phyloP scores from a whole-genome alignment of 768 basidiomycete genomes.

The Leccinum disarticulatum region DNA sequence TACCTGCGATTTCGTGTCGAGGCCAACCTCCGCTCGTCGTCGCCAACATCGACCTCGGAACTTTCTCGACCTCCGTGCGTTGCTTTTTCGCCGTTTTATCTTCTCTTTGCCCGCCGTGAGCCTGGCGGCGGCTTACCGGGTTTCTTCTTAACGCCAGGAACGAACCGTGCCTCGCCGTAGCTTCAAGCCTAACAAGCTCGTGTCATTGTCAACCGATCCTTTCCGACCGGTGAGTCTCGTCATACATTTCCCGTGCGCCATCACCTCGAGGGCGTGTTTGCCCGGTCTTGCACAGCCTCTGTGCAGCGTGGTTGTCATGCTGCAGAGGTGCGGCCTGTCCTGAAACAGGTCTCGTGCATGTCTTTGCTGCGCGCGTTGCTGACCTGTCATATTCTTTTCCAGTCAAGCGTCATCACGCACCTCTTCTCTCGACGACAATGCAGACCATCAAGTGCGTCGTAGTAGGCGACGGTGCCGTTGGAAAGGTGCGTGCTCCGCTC shows the following conservation, averaged over 20 bases:
- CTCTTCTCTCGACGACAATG: constrained; percentile 46
- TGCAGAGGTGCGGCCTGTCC: constrained; percentile 16
- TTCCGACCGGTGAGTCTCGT: constrained; percentile 24
- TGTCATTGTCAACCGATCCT: constrained; percentile 18
- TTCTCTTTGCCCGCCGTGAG: neutral
- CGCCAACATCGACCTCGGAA: constrained; percentile 27
- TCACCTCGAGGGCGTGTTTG: constrained; percentile 11
- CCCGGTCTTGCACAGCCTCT: constrained; percentile 24
- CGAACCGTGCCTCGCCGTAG: constrained; percentile 25
- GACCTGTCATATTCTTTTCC: constrained; percentile 8
- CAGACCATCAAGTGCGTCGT: constrained; percentile 98
- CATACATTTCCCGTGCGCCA: neutral
- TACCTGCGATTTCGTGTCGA: constrained; percentile 27
- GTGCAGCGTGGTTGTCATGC: constrained; percentile 33
- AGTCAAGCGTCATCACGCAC: constrained; percentile 17
- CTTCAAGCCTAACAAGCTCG: constrained; percentile 24
- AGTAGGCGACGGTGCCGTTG: constrained; percentile 96
- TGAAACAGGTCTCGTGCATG: constrained; percentile 28
- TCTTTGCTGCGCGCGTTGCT: constrained; percentile 18
- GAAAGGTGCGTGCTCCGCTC: constrained; percentile 68
- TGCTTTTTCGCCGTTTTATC: constrained; percentile 1
- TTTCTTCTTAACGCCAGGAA: constrained; percentile 22
- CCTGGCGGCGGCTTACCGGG: constrained; percentile 20
- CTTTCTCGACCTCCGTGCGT: constrained; percentile 20
- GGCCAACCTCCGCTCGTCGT: constrained; percentile 32